Conservation (phyloP, 2,329 filamentous ascomycete genomes). For the Teratosphaeriaceae sp. region DNA sequence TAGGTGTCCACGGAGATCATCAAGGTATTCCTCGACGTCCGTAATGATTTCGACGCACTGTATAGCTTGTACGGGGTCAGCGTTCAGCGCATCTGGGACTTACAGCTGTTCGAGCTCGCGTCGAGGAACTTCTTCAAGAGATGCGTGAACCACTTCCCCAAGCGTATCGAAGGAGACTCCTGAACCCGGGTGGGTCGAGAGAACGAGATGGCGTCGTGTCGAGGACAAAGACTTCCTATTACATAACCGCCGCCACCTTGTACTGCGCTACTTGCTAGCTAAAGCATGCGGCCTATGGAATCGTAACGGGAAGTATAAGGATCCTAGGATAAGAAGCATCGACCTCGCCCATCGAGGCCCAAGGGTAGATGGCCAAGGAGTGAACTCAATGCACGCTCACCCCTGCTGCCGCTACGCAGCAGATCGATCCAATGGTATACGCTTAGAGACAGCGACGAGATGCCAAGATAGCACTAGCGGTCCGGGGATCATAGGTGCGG, state of each 20-base stretch:
- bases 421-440: conserved; percentile 1
- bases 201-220: too few relatives aligned
- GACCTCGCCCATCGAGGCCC: conserved; percentile 1
- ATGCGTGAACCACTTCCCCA: too few relatives aligned
- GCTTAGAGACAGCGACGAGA: conserved; percentile 1
- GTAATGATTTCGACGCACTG: too few relatives aligned
- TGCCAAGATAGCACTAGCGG: background rate
- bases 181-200: too few relatives aligned
- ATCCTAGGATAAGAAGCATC: conserved; percentile 2
- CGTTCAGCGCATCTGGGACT: too few relatives aligned
- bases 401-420: conserved; percentile 1
- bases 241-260: background rate
- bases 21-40: too few relatives aligned
- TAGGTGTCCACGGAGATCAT: too few relatives aligned
- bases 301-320: background rate
- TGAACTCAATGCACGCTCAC: conserved; percentile 1
- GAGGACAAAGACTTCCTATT: background rate
- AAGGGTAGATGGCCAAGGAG: conserved; percentile 3
- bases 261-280: conserved; percentile 1
- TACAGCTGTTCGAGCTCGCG: too few relatives aligned
- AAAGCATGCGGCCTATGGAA: conserved; percentile 1
- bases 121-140: too few relatives aligned
- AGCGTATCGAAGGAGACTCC: too few relatives aligned
- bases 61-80: too few relatives aligned
- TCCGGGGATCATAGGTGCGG: background rate